Evolutionary conservation across 116 monocot species (phyloP), one percentile per base, ranked within the genome.

Genomic region (Phalaenopsis hybrid): DNA sequence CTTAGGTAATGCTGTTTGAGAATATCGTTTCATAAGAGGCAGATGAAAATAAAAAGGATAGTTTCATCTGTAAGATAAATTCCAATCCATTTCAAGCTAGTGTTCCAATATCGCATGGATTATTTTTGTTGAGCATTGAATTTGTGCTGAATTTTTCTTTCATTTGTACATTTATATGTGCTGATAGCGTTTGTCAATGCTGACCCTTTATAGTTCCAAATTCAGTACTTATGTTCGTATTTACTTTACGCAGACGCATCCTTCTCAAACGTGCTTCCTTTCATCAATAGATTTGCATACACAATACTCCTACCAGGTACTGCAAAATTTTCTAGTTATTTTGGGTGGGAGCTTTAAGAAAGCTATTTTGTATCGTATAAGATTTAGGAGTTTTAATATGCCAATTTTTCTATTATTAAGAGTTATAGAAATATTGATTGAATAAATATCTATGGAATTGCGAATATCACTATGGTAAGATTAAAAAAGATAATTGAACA

Each of bases 261-360:
- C 96, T 75, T 96, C 96, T 80, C 96, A 96, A 73, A 90, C 89
- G 75, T 96, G 96, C 86, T 96, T 96, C 84, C 88, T 96, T 77
- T 96, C 96, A 61, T 96, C 94, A 23, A 88, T 96, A 65, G 96
- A 94, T 89, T 74, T 96, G 81, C 94, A 94, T 55, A 94, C 92
- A 41, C 96, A 96, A 72, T 94, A 88, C 79, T 92, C 96, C 80
- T 96, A 91, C 79, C 96, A 96, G 94, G 96, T 96, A 82, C 45
- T 44, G 15, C 33, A 8, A 49, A 74, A 7, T 51, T 6, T 77
- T 77, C 31, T 50, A 2, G 11, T 51, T n/a, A 8, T 49, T 18
- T 52, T 49, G 51, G 7, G 11, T 51, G 50, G 25, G 51, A 13
- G 51, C 13, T 77, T 77, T 73, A 67, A 28, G n/a, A 25, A 67